Conservation (phyloP, 2,329 filamentous ascomycete species). For the Epichloe brachyelytri region DNA sequence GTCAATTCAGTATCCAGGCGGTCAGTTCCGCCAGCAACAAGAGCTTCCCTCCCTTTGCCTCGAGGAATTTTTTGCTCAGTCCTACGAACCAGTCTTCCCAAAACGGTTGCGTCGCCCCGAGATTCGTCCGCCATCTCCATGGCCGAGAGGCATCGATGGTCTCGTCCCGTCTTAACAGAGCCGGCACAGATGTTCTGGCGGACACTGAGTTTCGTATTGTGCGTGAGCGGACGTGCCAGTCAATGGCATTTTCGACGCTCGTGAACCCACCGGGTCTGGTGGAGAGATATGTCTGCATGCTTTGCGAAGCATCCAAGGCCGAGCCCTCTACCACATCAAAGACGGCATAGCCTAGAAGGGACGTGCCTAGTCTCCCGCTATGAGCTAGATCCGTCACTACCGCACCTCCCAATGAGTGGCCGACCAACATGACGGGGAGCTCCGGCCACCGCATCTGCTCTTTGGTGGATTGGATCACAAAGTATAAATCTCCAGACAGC, state of each 20-base stretch:
- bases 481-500: constrained; percentile 58
- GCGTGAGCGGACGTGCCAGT: constrained; percentile 85
- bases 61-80: constrained; percentile 77
- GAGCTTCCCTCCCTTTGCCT: constrained; percentile 69
- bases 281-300: constrained; percentile 85
- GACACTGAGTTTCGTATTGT: constrained; percentile 74
- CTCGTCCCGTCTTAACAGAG: constrained; percentile 47
- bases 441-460: constrained; percentile 56
- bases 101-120: constrained; percentile 72
- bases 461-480: constrained; percentile 56
- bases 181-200: constrained; percentile 79
- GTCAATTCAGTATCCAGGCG: constrained; percentile 81
- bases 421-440: constrained; percentile 69
- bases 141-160: constrained; percentile 26
- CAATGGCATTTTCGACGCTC: constrained; percentile 67
- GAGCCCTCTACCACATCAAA: constrained; percentile 93
- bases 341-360: constrained; percentile 74
- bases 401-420: constrained; percentile 85
- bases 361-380: constrained; percentile 48
- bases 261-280: constrained; percentile 68
- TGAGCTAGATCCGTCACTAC: constrained; percentile 79
- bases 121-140: constrained; percentile 79
- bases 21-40: constrained; percentile 77
- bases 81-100: constrained; percentile 93
- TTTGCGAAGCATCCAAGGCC: constrained; percentile 85